Base-by-base conservation (phyloP, 2,329 filamentous ascomycete species). In the Diplodia seriata region DNA sequence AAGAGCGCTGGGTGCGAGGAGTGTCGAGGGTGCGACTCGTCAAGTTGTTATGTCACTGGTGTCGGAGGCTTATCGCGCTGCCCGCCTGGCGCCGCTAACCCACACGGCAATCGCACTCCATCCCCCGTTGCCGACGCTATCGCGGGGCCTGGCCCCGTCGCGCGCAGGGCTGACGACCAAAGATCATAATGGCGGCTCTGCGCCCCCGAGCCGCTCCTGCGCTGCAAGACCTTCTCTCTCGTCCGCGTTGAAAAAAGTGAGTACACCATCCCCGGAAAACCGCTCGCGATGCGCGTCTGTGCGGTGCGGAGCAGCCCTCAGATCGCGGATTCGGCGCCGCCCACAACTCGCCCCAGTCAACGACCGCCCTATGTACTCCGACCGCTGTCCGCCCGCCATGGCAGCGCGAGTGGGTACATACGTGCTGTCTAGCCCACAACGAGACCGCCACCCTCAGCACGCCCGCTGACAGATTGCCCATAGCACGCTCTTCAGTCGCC, bases 91-190 rank as follows among this genome's bases (percentile, higher is more conserved):
- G n/a, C 57, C 57, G 57, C 57, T 61, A 62, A 62, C 57, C 57
- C 57, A 62, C 57, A 43, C 57, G 57, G 57, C 57, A 62, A 49
- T 43, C 57, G 31, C 59, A 63, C 59, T 23, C 31, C 14, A 31
- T 51, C 59, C 59, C 59, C 59, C 59, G 59, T 31, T 51, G 59
- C 59, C 59, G 59, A 63, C 59, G 59, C 59, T 63, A 63, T 63
- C 59, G 59, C 59, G 43, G 43, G 54, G 59, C 31, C 59, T 63
- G 59, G 59, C 47, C 57, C 43, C 36, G 43, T 31, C 14, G 43
- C 26, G 59, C 29, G 47, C 47, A 63, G 43, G 43, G 59, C 59
- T 63, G 59, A 63, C 14, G 43, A n/a, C 54, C 11, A 56, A 11
- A 23, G n/a, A 63, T 51, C 59, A 63, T 63, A 61, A 63, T 51